Evolutionary conservation across 2,329 filamentous ascomycete species (phyloP).

Genomic region (Verticillium klebahnii): DNA sequence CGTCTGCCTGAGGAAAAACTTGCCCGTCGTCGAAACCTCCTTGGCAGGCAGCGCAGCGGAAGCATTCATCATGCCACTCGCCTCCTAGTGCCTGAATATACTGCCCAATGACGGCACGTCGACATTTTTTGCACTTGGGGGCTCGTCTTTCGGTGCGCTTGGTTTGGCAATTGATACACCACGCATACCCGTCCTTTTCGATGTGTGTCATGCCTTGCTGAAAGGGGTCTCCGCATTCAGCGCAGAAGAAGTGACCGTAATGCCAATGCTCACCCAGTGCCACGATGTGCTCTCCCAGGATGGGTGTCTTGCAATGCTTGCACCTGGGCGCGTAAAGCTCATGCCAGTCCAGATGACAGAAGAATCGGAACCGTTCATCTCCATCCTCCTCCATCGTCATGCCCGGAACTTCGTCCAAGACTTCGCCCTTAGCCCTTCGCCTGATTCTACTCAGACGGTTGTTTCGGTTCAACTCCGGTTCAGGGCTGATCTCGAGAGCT

Average conservation of each 20-base stretch:
- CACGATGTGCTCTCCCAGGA: slow-evolving; percentile 89
- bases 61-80: slow-evolving; percentile 93
- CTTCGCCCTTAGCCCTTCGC: slow-evolving; percentile 52
- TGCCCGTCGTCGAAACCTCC: slow-evolving; percentile 61
- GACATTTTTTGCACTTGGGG: slow-evolving; percentile 83
- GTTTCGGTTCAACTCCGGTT: slow-evolving; percentile 67
- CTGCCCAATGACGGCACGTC: slow-evolving; percentile 78
- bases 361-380: slow-evolving; percentile 75
- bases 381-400: slow-evolving; percentile 66
- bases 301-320: slow-evolving; percentile 94
- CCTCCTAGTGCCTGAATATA: slow-evolving; percentile 84
- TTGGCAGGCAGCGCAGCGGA: slow-evolving; percentile 66
- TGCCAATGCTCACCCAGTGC: slow-evolving; percentile 96
- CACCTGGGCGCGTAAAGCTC: slow-evolving; percentile 89
- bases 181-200: slow-evolving; percentile 96
- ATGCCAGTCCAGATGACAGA: slow-evolving; percentile 98
- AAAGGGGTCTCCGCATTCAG: slow-evolving; percentile 96
- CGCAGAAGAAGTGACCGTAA: slow-evolving; percentile 97
- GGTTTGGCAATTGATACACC: slow-evolving; percentile 92
- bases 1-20: slow-evolving; percentile 52
- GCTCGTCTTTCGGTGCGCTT: slow-evolving; percentile 84
- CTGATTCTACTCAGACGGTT: slow-evolving; percentile 72
- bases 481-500: slow-evolving; percentile 92
- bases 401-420: slow-evolving; percentile 57
- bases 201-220: slow-evolving; percentile 66